Base-by-base conservation (phyloP, 2,329 filamentous ascomycete species). In the Xenoacremonium recifei region DNA sequence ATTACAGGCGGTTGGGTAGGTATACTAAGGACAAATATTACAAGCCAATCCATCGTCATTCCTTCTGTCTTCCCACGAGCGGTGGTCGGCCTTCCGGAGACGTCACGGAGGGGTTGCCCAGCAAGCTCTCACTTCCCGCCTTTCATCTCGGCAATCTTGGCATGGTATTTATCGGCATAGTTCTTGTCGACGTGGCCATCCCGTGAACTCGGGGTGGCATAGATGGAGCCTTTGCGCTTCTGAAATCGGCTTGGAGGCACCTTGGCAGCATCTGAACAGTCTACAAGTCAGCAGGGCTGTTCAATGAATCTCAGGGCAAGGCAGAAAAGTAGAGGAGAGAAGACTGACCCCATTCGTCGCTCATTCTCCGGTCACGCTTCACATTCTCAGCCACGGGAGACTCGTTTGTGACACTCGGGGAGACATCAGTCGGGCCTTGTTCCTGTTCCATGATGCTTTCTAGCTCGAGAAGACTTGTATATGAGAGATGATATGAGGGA, bases 181-280 rank as follows among this genome's bases (percentile, higher is more conserved):
- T 80, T 81, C 44, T 69, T 72, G 54, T 80, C 76, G 38, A 85
- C 68, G 58, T 84, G 80, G 15, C 80, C 81, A 61, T 86, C 83
- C 44, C 82, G 76, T 18, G 79, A 83, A 54, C 70, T 70, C 3
- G 79, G 82, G 7, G 83, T 86, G 35, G 80, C 78, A 60, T 81
- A 84, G 63, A 85, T 83, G 58, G 79, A 84, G 41, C 82, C 82
- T 64, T 83, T 80, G 57, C 79, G 77, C 66, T 84, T 84, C 64
- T 86, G 82, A 67, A 87, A 85, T 35, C 79, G 79, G 48, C 76
- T 82, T 9, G 82, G 82, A 2, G 79, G 79, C 0, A 84, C 81
- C 64, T 85, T 85, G 52, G 77, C 74, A 4, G 82, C 82, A 63
- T 86, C 82, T 80, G 36, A n/a, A 5, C 7, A 34, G 45, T 13